A percentile compares a stretch with the other conserved stretches of the same genome.
These are phyloP conservation scores for Acorus calamus DNA, from an alignment of 106 monocot genomes.

Conservation along the genomic window DNA sequence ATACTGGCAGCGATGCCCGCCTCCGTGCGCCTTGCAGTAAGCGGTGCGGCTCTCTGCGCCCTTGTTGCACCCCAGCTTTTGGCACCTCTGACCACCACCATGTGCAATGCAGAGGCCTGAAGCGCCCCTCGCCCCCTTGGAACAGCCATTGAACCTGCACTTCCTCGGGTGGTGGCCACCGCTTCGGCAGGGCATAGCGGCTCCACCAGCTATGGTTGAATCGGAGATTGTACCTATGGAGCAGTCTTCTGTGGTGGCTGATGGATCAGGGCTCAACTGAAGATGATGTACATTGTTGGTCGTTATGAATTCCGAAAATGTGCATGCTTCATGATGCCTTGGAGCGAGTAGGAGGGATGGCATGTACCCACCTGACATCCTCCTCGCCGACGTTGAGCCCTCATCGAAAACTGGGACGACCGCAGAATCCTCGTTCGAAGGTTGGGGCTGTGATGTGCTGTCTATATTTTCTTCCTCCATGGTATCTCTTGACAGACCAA, in stretches of 20 bases:
- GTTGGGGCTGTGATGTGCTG: too few relatives aligned
- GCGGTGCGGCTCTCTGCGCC: too few relatives aligned
- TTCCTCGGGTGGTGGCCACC: conserved; percentile 60
- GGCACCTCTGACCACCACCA: too few relatives aligned
- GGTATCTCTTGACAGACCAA: conserved; percentile 42
- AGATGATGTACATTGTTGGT: too few relatives aligned
- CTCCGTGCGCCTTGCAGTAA: too few relatives aligned
- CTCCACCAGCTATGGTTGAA: neutral
- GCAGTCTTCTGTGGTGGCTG: conserved; percentile 20
- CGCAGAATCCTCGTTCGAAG: neutral
- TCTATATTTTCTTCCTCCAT: neutral
- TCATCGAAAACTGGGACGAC: conserved; percentile 38
- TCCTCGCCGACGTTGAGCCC: conserved; percentile 73
- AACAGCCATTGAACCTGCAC: too few relatives aligned
- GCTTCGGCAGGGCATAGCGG: neutral
- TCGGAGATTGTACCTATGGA: conserved; percentile 1
- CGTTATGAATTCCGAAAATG: too few relatives aligned
- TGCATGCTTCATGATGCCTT: neutral
- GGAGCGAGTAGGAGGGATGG: conserved; percentile 83
- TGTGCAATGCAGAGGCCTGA: too few relatives aligned
- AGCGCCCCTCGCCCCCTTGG: too few relatives aligned
- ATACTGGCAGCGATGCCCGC: too few relatives aligned
- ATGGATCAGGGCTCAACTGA: conserved; percentile 1
- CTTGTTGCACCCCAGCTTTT: too few relatives aligned
- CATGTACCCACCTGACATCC: conserved; percentile 59